A percentile compares a stretch with the other conserved stretches of the same genome.
phyloP scores from a whole-genome alignment of 2,329 filamentous ascomycete species.

The Bipolaris cookei region DNA sequence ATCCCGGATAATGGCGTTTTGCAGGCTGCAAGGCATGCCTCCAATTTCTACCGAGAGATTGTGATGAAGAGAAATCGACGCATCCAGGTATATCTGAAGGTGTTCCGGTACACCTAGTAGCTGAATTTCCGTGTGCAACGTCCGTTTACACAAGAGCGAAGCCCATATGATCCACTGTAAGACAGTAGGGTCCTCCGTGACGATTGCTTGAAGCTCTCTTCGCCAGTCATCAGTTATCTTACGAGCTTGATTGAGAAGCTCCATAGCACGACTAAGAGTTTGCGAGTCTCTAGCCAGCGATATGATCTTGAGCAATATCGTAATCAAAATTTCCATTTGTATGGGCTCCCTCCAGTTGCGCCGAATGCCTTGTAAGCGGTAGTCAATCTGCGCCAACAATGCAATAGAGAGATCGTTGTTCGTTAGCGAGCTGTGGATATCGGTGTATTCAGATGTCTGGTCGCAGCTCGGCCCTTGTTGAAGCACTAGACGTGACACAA shows the following conservation, averaged over 20 bases:
- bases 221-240: conserved; percentile 60
- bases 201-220: conserved; percentile 51
- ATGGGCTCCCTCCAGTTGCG: conserved; percentile 65
- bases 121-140: conserved; percentile 45
- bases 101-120: conserved; percentile 15
- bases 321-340: conserved; percentile 65
- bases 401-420: conserved; percentile 59
- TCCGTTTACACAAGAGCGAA: conserved; percentile 62
- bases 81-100: conserved; percentile 44
- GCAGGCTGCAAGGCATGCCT: conserved; percentile 43
- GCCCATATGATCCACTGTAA: conserved; percentile 60
- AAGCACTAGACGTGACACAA: conserved; percentile 61
- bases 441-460: conserved; percentile 39
- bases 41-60: conserved; percentile 51
- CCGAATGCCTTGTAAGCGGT: conserved; percentile 56
- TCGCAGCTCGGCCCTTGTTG: conserved; percentile 61
- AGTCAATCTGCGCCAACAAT: conserved; percentile 57
- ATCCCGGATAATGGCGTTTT: conserved; percentile 56
- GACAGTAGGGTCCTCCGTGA: conserved; percentile 50
- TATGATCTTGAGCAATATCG: conserved; percentile 54
- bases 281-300: conserved; percentile 33
- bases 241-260: conserved; percentile 54
- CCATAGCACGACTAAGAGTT: conserved; percentile 9
- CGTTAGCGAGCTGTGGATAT: conserved; percentile 57
- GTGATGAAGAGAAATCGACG: conserved; percentile 57